Base-by-base conservation (phyloP, 2,329 filamentous ascomycete species). In the Cryoendolithus antarcticus region DNA sequence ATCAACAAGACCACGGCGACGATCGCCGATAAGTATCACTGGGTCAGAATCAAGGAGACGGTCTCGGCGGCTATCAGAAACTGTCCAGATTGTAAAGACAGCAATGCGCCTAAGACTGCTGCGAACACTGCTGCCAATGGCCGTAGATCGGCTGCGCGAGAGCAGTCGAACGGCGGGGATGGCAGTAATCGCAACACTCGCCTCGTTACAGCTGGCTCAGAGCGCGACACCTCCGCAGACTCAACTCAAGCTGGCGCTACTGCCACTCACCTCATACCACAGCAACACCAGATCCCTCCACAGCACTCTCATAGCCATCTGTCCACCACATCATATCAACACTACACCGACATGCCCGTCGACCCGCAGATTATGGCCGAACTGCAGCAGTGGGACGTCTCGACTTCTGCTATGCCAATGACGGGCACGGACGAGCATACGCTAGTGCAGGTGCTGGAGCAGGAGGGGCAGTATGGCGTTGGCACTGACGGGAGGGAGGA, bases 1-100 rank as follows among this genome's bases (percentile, higher is more conserved):
- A 96, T 96, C 69, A 98, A 98, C 69, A 95, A 95, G 67, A 96
- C 89, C 0, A 96, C 89, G 1, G 88, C 89, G 12, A 82, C 79
- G 12, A 94, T 98, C 53, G 86, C 89, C 8, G 85, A 95, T 57
- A 82, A 81, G 55, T 95, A 89, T 58, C 91, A 96, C 63, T 98
- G 91, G 91, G 88, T 93, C 34, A 77, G 89, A 44, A 96, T 96
- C 66, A 98, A 96, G 61, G 88, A 95, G 63, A 96, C 89, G 1
- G 91, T 95, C 45, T 91, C 82, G 58, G 80, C 89, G 58, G 88
- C 94, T 51, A 94, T 96, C 62, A 81, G 84, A 51, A 89, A 91
- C 53, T 98, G 91, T 62, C 65, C 74, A 5, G 80, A 93, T 57
- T 96, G 89, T 66, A 93, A 89, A 62, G 86, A 93, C 44, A 83